phyloP scores from a whole-genome alignment of 768 basidiomycete genomes.

The Rhodotorula taiwanensis region DNA sequence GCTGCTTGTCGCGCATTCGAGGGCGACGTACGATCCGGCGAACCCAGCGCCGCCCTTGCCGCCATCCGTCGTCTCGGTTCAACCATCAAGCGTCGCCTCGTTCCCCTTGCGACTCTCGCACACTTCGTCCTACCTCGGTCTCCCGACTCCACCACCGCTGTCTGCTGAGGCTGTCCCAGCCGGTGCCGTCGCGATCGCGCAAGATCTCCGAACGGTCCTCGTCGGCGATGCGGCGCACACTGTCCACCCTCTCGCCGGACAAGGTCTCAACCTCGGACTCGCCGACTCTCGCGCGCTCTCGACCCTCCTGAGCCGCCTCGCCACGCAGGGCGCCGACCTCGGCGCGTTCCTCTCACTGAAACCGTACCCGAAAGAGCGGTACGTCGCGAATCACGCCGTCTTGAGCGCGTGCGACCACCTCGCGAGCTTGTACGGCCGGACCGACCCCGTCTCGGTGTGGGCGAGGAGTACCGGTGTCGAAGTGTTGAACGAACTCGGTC shows the following conservation, averaged over 20 bases:
- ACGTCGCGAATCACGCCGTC: conserved; percentile 75
- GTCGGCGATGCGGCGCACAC: conserved; percentile 96
- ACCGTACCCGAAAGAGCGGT: conserved; percentile 72
- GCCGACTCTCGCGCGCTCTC: background rate
- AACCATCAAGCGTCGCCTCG: conserved; percentile 67
- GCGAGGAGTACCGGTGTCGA: conserved; percentile 80
- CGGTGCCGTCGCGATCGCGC: conserved; percentile 42
- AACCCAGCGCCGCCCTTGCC: conserved; percentile 57
- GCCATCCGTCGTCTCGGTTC: conserved; percentile 65
- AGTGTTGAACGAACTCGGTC: conserved; percentile 78
- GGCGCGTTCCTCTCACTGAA: conserved; percentile 61
- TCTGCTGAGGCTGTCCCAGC: background rate
- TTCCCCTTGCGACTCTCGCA: conserved; percentile 86
- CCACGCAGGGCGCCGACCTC: conserved; percentile 48
- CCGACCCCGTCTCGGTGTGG: conserved; percentile 55
- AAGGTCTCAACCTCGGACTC: conserved; percentile 83
- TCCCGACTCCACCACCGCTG: conserved; percentile 1
- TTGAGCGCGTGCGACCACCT: conserved; percentile 82
- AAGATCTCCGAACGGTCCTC: conserved; percentile 66
- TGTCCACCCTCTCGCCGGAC: conserved; percentile 88
- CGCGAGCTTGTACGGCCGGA: conserved; percentile 63
- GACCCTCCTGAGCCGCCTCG: background rate
- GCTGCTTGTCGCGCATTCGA: background rate
- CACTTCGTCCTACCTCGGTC: conserved; percentile 73
- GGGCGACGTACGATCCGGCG: conserved; percentile 12